Evolutionary conservation across 352 stramenopile species (phyloP), one percentile per base, ranked within the genome.

Genomic region (Globisporangium radiosum): DNA sequence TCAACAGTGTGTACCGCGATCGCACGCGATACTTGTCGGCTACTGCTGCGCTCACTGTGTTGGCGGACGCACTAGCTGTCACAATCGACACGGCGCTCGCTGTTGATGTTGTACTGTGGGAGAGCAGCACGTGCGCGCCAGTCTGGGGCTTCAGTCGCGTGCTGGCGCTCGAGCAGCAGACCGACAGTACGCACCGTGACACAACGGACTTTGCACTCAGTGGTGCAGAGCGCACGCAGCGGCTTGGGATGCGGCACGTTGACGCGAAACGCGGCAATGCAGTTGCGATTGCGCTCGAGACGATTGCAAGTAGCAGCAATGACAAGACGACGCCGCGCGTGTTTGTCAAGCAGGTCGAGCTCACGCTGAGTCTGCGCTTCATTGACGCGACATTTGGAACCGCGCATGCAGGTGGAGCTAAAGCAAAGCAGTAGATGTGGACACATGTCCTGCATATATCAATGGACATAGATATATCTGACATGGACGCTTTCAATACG

Each of bases 91-190:
- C 66, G 19, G 75, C 56, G n/a, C 19, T 87, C 1, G 10, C 82
- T 36, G 65, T 87, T n/a, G 78, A 88, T 47, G 71, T 87, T 39
- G 78, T 52, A 9, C 59, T 85, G 13, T 88, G 78, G 78, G 76
- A 84, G 25, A 62, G 59, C 40, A 70, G 59, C 49, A 66, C 75
- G 10, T 83, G 72, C 42, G 52, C 68, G 4, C 78, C 76, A 7
- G 52, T 88, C 7, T 88, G 78, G 76, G 67, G 65, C 5, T 72
- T 83, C 38, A 81, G 59, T 43, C 66, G 70, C 33, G 45, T 64
- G 1, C 59, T 83, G 5, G 52, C 73, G 3, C 40, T 80, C 4
- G 15, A 37, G 54, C n/a, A 11, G 19, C 8, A 36, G 15, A 44
- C 40, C 11, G 57, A 44, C 25, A 9, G 5, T 7, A 56, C 36